These are phyloP conservation scores for Neonectria hederae DNA, from an alignment of 2,329 filamentous ascomycete species.

Conservation along the genomic window DNA sequence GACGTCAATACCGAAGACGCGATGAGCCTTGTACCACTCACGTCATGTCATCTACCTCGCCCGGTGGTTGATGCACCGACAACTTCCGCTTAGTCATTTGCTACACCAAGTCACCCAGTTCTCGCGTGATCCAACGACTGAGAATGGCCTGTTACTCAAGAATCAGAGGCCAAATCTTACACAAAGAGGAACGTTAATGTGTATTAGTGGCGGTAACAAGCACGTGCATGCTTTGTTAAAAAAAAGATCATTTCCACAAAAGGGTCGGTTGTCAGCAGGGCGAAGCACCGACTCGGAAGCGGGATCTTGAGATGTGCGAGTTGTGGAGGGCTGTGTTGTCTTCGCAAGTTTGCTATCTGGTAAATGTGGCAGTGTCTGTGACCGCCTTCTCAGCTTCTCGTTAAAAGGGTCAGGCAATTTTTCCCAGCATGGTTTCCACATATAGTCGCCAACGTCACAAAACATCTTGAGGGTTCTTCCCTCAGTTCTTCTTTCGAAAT, in stretches of 20 bases:
- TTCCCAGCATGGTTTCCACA: not conserved
- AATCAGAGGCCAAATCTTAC: not conserved
- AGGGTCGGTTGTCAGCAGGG: not conserved
- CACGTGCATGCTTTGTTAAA: not conserved
- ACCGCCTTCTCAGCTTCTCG: not conserved
- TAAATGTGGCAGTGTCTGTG: not conserved
- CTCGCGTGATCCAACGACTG: not conserved
- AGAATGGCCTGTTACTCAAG: not conserved
- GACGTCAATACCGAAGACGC: not conserved
- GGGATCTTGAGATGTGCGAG: not conserved
- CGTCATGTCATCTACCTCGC: not conserved
- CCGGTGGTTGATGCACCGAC: not conserved
- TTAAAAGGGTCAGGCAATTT: not conserved
- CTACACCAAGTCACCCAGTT: not conserved
- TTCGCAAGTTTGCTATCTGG: not conserved
- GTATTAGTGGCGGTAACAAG: not conserved
- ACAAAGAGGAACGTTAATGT: no score
- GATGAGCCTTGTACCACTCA: not conserved
- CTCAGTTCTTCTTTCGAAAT: not conserved
- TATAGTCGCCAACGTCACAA: not conserved
- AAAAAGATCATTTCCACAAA: not conserved
- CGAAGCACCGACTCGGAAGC: not conserved
- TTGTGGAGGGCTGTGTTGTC: not conserved
- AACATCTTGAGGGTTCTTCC: no score
- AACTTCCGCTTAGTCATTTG: not conserved